A percentile compares a stretch with the other conserved stretches of the same genome.
phyloP scores from a whole-genome alignment of 352 stramenopile species.

The Blastocystis sp. region DNA sequence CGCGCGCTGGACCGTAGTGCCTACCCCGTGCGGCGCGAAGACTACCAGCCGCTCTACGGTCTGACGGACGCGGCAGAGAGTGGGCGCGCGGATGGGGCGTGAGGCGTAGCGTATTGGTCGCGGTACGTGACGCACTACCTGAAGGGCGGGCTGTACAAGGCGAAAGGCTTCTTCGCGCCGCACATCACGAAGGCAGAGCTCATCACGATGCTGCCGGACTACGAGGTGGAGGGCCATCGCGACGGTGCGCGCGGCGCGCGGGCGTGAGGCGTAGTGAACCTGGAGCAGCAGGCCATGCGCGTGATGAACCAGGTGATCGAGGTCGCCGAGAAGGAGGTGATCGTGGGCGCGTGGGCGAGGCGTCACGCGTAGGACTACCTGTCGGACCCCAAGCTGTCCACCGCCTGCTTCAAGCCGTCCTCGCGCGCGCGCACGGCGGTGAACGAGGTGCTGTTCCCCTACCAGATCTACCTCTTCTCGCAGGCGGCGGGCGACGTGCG shows the following conservation, averaged over 20 bases:
- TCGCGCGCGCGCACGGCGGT: conserved; percentile 2
- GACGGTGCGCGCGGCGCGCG: neutral
- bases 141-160: conserved; percentile 17
- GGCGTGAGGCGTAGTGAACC: neutral
- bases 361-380: conserved; percentile 36
- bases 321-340: conserved; percentile 36
- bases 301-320: conserved; percentile 62
- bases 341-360: neutral
- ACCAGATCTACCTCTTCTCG: conserved; percentile 64
- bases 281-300: conserved; percentile 39
- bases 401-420: conserved; percentile 34
- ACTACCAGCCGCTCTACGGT: conserved; percentile 53
- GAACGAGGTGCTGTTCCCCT: conserved; percentile 58
- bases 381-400: neutral
- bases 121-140: conserved; percentile 63
- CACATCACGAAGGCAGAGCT: conserved; percentile 47
- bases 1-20: conserved; percentile 10
- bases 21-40: conserved; percentile 51
- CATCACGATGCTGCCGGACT: conserved; percentile 60
- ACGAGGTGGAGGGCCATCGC: conserved; percentile 26
- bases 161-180: conserved; percentile 58
- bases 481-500: conserved; percentile 35
- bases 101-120: conserved; percentile 57
- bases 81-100: neutral
- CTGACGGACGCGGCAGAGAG: conserved; percentile 26